A percentile compares a stretch with the other conserved stretches of the same genome.
Conservation (phyloP, 164 flowering plant genomes). For the Chimonanthus salicifolius region DNA sequence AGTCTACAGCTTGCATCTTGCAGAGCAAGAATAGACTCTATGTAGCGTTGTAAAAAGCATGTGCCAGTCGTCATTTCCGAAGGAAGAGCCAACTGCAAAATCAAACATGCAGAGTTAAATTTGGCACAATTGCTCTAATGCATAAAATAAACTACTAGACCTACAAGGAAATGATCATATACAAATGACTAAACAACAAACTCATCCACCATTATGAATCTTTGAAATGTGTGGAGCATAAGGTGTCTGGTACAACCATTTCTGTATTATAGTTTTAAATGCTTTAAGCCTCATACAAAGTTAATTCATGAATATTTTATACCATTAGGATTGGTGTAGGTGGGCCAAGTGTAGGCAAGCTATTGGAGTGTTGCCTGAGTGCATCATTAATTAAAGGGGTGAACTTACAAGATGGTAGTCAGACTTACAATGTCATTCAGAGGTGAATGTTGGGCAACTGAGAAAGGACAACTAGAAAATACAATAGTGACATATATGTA, state of each 20-base stretch:
- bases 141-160: no score
- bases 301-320: no score
- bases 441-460: no score
- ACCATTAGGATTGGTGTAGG: no score
- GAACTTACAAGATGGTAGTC: no score
- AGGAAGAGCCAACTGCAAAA: constrained; percentile 85
- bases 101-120: constrained; percentile 3
- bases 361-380: no score
- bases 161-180: neutral
- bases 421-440: no score
- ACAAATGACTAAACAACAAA: neutral
- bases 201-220: neutral
- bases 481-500: no score
- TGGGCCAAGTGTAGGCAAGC: no score
- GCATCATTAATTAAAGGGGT: no score
- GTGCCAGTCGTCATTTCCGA: constrained; percentile 69
- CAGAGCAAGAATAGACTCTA: constrained; percentile 77
- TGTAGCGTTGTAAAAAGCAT: constrained; percentile 80
- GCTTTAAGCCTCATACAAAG: neutral
- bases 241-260: neutral
- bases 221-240: neutral
- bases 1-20: constrained; percentile 66
- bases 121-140: neutral
- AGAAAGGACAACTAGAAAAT: no score
- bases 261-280: no score